Base-by-base conservation (phyloP, 176 grass and related monocot species). In the Avena eriantha region DNA sequence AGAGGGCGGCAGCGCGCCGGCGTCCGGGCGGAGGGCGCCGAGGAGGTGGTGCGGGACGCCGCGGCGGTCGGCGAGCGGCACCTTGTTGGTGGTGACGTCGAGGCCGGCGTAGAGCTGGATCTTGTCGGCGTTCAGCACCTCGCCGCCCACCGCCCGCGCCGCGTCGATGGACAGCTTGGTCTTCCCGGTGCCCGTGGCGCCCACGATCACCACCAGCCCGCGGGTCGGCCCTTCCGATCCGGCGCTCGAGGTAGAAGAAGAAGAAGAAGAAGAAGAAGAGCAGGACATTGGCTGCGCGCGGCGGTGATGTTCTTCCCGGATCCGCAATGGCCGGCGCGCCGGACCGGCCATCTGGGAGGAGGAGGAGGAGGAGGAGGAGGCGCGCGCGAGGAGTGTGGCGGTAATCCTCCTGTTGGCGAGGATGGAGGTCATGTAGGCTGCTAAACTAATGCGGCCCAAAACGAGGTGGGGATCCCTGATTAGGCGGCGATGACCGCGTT, bases 11-110 rank as follows among this genome's bases (percentile, higher is more conserved):
- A 96, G 89, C 88, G 74, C 92, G 29, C 92, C 94, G 61, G 85
- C 91, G 3, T 83, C 87, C 2, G 94, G 83, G 9, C 57, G 85
- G 71, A 93, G 6, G 51, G 79, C 84, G 39, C 87, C 94, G 48
- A 95, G 89, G 34, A 95, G 91, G 78, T 95, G 94, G 84, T 95
- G 94, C 79, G 67, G 84, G 9, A 95, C 92, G 85, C 87, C 94
- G 79, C 82, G 86, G 82, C 92, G 87, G 60, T 94, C 92, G 2
- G 24, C 49, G 55, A 34, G 26, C 45, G 83, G 8, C 16, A 90
- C 89, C 86, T 96, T 96, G 92, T 96, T 96, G 75, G 94, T 96
- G 78, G 92, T 92, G 87, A 92, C 5, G 83, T 96, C 92, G 82
- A 96, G 94, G 73, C 90, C 94, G 15, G 8, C 18, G 76, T 96